Evolutionary conservation across 371 early-diverging fungal species (phyloP).

Genomic region (Mortierella sp.): DNA sequence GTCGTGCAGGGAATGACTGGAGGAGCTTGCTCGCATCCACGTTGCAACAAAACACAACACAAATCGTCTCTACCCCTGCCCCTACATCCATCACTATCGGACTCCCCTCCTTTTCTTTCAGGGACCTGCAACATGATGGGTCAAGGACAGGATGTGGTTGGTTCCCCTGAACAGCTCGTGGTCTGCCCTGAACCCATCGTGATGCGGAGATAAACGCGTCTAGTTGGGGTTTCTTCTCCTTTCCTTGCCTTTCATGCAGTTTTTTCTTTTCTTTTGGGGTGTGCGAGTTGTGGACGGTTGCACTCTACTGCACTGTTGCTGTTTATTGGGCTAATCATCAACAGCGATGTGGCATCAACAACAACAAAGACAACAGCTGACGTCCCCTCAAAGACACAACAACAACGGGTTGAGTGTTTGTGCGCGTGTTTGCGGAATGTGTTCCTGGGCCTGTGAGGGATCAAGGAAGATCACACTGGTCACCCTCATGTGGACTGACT

Average conservation of each 20-base stretch:
- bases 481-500: not conserved
- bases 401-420: not conserved
- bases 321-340: not conserved
- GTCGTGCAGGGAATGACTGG: conserved; percentile 10
- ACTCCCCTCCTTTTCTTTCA: no score
- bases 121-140: conserved; percentile 9
- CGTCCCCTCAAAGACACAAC: not conserved
- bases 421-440: not conserved
- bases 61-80: not conserved
- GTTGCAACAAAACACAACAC: not conserved
- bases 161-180: conserved; percentile 15
- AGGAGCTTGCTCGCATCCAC: not conserved
- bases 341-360: not conserved
- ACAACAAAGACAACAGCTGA: not conserved
- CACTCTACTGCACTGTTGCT: not conserved
- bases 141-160: conserved; percentile 10
- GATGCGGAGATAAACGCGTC: conserved; percentile 13
- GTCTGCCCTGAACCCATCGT: conserved; percentile 8
- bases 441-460: not conserved
- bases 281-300: not conserved
- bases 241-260: not conserved
- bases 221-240: not conserved
- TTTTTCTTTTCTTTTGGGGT: not conserved
- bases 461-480: not conserved
- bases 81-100: not conserved